Conservation (phyloP, 371 early-diverging fungal genomes). For the Mucor velutinosus region DNA sequence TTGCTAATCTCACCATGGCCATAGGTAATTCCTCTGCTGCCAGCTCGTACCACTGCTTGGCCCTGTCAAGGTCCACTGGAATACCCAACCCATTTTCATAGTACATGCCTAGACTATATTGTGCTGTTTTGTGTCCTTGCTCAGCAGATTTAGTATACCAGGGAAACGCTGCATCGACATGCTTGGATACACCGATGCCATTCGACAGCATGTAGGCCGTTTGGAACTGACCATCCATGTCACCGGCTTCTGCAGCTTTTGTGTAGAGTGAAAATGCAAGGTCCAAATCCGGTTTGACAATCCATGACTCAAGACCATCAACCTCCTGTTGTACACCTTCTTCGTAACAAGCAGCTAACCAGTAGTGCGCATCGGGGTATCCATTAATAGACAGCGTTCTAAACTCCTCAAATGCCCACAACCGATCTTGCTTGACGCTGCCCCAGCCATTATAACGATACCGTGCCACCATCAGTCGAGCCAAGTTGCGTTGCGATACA, state of each 20-base stretch:
- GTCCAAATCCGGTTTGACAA: conserved; percentile 15
- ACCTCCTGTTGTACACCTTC: conserved; percentile 20
- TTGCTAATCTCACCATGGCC: conserved; percentile 39
- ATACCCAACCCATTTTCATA: conserved; percentile 45
- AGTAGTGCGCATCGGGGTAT: conserved; percentile 30
- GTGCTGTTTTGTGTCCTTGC: conserved; percentile 45
- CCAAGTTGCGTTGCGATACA: conserved; percentile 15
- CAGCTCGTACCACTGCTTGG: conserved; percentile 34
- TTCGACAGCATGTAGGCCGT: conserved; percentile 45
- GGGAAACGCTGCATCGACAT: conserved; percentile 41
- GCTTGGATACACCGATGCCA: conserved; percentile 15
- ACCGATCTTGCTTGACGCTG: conserved; percentile 14
- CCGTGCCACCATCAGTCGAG: conserved; percentile 41
- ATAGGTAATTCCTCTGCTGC: conserved; percentile 36
- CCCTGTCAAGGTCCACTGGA: conserved; percentile 25
- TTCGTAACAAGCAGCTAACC: conserved; percentile 43
- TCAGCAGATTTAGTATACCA: conserved; percentile 57
- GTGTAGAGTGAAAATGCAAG: conserved; percentile 32
- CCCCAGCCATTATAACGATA: conserved; percentile 41
- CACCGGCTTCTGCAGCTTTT: conserved; percentile 30
- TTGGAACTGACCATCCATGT: conserved; percentile 34
- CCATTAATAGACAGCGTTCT: conserved; percentile 24
- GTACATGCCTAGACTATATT: conserved; percentile 45
- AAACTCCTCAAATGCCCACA: conserved; percentile 35
- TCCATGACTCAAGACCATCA: conserved; percentile 19